Base-by-base conservation (phyloP, 495 filamentous ascomycete species). In the Daldinia decipiens region DNA sequence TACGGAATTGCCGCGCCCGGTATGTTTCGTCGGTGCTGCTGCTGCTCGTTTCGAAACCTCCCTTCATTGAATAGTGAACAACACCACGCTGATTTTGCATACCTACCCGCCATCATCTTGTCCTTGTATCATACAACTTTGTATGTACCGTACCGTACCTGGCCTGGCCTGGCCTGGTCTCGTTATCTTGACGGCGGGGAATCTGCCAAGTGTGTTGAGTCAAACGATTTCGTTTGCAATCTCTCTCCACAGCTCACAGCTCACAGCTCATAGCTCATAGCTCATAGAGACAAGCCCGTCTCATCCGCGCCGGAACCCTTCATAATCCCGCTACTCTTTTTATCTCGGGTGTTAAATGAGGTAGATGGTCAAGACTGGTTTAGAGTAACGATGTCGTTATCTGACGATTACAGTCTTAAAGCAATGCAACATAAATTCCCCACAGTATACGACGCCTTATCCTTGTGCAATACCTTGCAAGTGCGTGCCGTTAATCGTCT, bases 321-420 rank as follows among this genome's bases (percentile, higher is more conserved):
- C 60, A 27, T 29, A 38, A 62, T 68, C 32, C 60, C 55, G 47
- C 21, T 19, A 17, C 2, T 60, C 17, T 24, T 32, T 63, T 62
- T 61, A 65, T 64, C 56, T 57, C n/a, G 60, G 55, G 50, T 61
- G 60, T 58, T 56, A 57, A 65, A 29, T 53, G 65, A 68, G 64
- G 59, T 56, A 52, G 63, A 38, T 62, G 59, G 61, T 62, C 36
- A 34, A 66, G 61, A 69, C 65, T 43, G 57, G 51, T 62, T 73
- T 69, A 66, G 43, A 57, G 62, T 59, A 69, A 73, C 65, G 61
- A 73, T 73, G 70, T 73, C 70, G 70, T 73, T 73, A 73, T 73
- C 65, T 73, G 61, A 69, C 65, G 62, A 69, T 66, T 62, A 32
- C 11, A 47, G 51, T 63, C 56, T 61, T 55, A 65, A 65, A 19